Base-by-base conservation (phyloP, 768 basidiomycete species). In the Rickenella mellea region DNA sequence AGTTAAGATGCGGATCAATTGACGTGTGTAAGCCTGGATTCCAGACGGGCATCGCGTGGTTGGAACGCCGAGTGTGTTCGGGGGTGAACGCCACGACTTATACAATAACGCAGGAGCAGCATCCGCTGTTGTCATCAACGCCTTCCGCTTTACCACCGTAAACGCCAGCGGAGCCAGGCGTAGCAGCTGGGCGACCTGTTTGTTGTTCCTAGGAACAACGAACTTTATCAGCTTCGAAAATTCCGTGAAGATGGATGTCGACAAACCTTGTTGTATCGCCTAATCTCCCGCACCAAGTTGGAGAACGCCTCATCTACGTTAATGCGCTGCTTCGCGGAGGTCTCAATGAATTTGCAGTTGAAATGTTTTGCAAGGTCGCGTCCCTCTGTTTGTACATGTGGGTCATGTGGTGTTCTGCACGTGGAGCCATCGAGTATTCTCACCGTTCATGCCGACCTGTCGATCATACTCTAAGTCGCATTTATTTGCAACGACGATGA, bases 401-500 rank as follows among this genome's bases (percentile, higher is more conserved):
- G 19, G 15, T 17, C 33, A 37, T 69, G 41, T 47, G 21, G 24
- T 15, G n/a, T 38, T 25, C 27, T 15, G 26, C 5, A 25, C 6
- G 32, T 19, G 25, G n/a, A n/a, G n/a, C n/a, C n/a, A n/a, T n/a
- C 4, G 39, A 28, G 1, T 25, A 27, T 3, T 55, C 67, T 44
- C 22, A 89, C 93, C 93, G 52, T 91, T 88, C 74, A 83, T 84
- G 58, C 89, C 89, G 21, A 98, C 94, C 62, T 97, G 93, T 42
- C 94, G 76, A 62, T 98, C 94, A 56, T 84, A 92, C 57, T 92
- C 93, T 53, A 94, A 68, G 62, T 98, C 94, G 55, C 85, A 86
- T 66, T 98, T 97, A 71, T 98, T 98, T n/a, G 91, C 94, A 7
- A 96, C 90, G 42, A 97, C 80, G 45, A 98, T 86, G 54, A 94